A percentile compares a stretch with the other conserved stretches of the same genome.
phyloP scores from a whole-genome alignment of 441 rosid species.

The Syzygium syzygioides region DNA sequence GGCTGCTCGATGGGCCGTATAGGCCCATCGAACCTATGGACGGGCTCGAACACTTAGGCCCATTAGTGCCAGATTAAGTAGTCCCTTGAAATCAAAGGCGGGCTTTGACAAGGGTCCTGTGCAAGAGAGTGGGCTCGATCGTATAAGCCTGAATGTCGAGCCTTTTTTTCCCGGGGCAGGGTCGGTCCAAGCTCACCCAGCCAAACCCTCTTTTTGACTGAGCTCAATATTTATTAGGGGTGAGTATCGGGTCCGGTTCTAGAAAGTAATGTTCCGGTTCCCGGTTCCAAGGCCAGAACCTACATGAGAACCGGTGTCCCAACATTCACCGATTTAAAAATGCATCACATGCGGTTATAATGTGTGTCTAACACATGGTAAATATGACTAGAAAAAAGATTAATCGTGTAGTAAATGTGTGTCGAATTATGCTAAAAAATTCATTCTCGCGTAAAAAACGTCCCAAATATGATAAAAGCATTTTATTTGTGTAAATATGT shows the following conservation, averaged over 20 bases:
- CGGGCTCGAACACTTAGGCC: neutral
- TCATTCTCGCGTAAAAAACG: fast-evolving
- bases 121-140: neutral
- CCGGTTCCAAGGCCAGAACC: too few species aligned
- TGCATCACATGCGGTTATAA: fast-evolving
- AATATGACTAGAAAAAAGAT: neutral
- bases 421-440: neutral
- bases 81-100: neutral
- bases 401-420: neutral
- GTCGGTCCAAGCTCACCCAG: neutral
- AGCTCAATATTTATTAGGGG: neutral
- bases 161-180: neutral
- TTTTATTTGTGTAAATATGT: neutral
- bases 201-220: neutral
- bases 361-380: fast-evolving
- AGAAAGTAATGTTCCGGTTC: too few species aligned
- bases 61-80: neutral
- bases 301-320: fast-evolving
- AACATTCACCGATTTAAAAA: fast-evolving
- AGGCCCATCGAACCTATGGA: neutral
- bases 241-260: fast-evolving
- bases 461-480: neutral
- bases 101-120: neutral
- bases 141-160: neutral
- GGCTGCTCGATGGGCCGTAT: neutral